Conservation (phyloP, 331 rosid species). For the Stylosanthes scabra region DNA sequence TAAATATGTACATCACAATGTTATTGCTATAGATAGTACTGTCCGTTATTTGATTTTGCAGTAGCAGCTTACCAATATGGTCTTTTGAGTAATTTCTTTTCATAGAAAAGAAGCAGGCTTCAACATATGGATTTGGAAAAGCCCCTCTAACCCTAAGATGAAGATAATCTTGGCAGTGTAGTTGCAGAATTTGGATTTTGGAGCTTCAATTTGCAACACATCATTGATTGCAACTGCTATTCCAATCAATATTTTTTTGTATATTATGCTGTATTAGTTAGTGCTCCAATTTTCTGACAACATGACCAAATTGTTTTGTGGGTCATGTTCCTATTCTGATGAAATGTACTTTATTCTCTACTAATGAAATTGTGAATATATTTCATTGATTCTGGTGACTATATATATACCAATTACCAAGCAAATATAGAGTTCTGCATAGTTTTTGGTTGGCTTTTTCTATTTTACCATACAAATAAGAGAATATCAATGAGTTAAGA, state of each 20-base stretch:
- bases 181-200: slow-evolving; percentile 10
- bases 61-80: background rate
- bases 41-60: slow-evolving; percentile 9
- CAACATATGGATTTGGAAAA: slow-evolving; percentile 7
- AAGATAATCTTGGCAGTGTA: slow-evolving; percentile 4
- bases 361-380: background rate
- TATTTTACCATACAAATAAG: no score
- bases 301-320: background rate
- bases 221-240: slow-evolving; percentile 4
- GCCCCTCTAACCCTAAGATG: background rate
- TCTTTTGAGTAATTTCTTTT: slow-evolving; percentile 17
- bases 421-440: no score
- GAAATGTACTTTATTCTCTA: slow-evolving; percentile 15
- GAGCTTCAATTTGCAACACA: slow-evolving; percentile 14
- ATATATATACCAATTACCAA: no score
- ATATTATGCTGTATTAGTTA: background rate
- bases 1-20: background rate
- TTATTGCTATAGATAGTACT: background rate
- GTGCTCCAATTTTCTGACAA: background rate
- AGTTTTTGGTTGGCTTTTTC: no score
- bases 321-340: slow-evolving; percentile 12
- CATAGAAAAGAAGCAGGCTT: slow-evolving; percentile 4
- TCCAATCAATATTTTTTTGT: slow-evolving; percentile 31
- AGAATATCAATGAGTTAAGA: no score
- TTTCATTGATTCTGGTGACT: background rate